Conservation (phyloP, 495 filamentous ascomycete genomes). For the Tuber magnatum region DNA sequence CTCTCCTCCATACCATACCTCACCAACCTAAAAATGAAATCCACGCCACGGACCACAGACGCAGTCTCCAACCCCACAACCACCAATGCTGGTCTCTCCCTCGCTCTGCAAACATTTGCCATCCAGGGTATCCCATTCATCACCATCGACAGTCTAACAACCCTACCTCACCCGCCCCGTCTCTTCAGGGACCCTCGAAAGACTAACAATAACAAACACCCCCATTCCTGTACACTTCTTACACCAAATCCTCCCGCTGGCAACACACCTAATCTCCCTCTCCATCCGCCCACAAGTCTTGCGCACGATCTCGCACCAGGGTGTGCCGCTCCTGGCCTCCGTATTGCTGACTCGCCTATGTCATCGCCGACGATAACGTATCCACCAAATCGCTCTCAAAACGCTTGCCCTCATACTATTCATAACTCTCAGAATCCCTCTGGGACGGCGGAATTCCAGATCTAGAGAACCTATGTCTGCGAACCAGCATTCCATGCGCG, state of each 20-base stretch:
- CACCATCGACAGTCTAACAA: constrained; percentile 56
- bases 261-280: constrained; percentile 37
- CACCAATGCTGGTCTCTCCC: constrained; percentile 58
- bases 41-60: constrained; percentile 65
- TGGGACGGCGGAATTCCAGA: constrained; percentile 65
- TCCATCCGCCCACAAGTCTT: constrained; percentile 42
- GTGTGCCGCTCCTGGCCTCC: constrained; percentile 59
- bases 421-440: constrained; percentile 74
- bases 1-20: constrained; percentile 60
- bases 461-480: constrained; percentile 70
- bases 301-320: constrained; percentile 43
- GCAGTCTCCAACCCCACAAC: constrained; percentile 60
- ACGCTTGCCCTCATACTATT: constrained; percentile 66
- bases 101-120: constrained; percentile 57
- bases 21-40: constrained; percentile 62
- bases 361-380: constrained; percentile 61
- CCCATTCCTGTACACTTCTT: constrained; percentile 51
- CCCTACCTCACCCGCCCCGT: constrained; percentile 57
- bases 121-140: constrained; percentile 58
- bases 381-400: constrained; percentile 52
- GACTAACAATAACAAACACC: constrained; percentile 52
- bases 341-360: constrained; percentile 63
- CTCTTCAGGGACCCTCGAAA: constrained; percentile 37
- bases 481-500: constrained; percentile 71
- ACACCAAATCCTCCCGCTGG: constrained; percentile 40